Evolutionary conservation across 2,329 filamentous ascomycete genomes (phyloP), one percentile per base, ranked within the genome.

Genomic region (Nothophoma quercina): DNA sequence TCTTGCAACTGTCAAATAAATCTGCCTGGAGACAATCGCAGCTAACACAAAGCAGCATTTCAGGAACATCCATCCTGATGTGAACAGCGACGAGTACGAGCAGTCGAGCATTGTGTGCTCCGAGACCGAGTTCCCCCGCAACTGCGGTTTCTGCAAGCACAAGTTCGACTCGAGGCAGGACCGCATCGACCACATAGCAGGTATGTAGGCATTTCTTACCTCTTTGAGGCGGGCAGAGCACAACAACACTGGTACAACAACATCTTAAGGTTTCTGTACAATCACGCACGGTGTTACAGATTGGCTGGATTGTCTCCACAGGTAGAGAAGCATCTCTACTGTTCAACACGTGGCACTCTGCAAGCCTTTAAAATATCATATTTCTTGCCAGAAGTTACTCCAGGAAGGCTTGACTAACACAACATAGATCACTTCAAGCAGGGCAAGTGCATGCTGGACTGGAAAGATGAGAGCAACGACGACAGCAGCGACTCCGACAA

Each of bases 371-470:
- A n/a, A n/a, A n/a, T n/a, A n/a, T n/a, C n/a, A n/a, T n/a, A n/a
- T n/a, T n/a, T n/a, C n/a, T n/a, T n/a, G n/a, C n/a, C n/a, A n/a
- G n/a, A n/a, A n/a, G n/a, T n/a, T n/a, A n/a, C n/a, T n/a, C n/a
- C n/a, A n/a, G n/a, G n/a, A n/a, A n/a, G 25, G 43, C 18, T 1
- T 15, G 12, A 13, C 19, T 40, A 19, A 40, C 5, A 19, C n/a
- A 5, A 12, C 34, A 29, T 55, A 49, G 67, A 71, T 7, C 72
- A 74, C 56, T 74, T 74, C 62, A 71, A 72, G 47, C 61, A 72
- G 39, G 72, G 72, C 39, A 73, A 73, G 58, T 69, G 62, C 42
- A 74, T 74, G 71, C 65, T 73, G 28, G 69, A 72, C 55, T 74
- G 70, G 72, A 66, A 64, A 43, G 69, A 73, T 29, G 62, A 67